Percentiles rank a stretch among this genome's conserved stretches.
These are phyloP conservation scores for Globisporangium cylindrosporum DNA, from an alignment of 352 stramenopile species.

Conservation along the genomic window DNA sequence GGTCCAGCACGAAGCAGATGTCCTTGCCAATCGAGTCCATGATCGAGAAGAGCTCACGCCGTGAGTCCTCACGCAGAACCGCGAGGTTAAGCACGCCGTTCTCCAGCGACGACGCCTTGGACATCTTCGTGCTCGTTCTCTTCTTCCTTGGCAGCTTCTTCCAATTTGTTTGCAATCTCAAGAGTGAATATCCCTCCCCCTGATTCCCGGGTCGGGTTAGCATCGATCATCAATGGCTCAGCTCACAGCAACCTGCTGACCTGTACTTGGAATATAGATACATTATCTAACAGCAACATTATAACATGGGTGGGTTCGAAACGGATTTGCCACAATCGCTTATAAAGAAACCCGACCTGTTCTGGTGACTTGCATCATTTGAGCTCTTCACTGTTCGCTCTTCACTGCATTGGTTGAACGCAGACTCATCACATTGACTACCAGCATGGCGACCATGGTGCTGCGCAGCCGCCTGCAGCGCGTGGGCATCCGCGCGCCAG, in stretches of 20 bases:
- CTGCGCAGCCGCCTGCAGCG: neutral
- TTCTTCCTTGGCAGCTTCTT: neutral
- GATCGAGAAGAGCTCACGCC: constrained; percentile 82
- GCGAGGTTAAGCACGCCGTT: constrained; percentile 83
- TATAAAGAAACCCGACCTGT: neutral
- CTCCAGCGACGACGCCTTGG: constrained; percentile 78
- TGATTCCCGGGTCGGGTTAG: neutral
- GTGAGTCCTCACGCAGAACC: constrained; percentile 82
- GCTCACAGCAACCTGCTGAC: neutral
- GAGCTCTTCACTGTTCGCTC: neutral
- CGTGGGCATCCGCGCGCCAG: neutral
- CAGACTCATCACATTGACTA: neutral
- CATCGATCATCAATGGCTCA: neutral
- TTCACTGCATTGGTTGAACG: neutral
- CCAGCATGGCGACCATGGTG: constrained; percentile 5
- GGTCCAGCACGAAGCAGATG: constrained; percentile 86
- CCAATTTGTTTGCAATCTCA: neutral
- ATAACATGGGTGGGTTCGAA: neutral
- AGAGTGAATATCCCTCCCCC: constrained; percentile 1
- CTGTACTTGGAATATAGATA: neutral
- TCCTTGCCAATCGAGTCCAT: constrained; percentile 84
- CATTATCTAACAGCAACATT: neutral
- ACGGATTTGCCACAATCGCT: neutral
- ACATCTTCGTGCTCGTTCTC: constrained; percentile 33
- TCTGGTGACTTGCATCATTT: neutral